Evolutionary conservation across 208 protist genomes (phyloP).

Genomic region (Vickermania ingenoplastis): DNA sequence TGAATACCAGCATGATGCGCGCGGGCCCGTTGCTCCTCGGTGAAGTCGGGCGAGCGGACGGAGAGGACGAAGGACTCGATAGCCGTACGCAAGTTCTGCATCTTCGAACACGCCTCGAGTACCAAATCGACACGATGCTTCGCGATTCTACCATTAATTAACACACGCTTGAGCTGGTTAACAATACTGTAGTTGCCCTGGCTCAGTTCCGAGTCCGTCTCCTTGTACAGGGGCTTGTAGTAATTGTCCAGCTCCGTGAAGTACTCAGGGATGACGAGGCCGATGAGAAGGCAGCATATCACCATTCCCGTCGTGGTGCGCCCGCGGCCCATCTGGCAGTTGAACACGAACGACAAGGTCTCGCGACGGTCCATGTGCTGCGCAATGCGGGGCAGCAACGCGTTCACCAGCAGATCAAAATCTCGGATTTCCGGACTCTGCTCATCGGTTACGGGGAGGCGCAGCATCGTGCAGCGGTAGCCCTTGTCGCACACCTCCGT

Average conservation of each 20-base stretch:
- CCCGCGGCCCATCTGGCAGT: slow-evolving; percentile 86
- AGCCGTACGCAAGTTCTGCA: slow-evolving; percentile 83
- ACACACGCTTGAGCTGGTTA: slow-evolving; percentile 70
- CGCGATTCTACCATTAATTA: slow-evolving; percentile 46
- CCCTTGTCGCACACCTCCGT: slow-evolving; percentile 41
- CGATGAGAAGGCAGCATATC: slow-evolving; percentile 78
- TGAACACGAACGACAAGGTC: slow-evolving; percentile 84
- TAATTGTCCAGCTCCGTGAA: slow-evolving; percentile 72
- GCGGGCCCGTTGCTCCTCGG: slow-evolving; percentile 57
- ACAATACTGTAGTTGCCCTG: slow-evolving; percentile 72
- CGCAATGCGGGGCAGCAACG: slow-evolving; percentile 60
- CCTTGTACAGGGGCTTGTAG: slow-evolving; percentile 53
- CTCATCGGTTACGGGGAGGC: slow-evolving; percentile 81
- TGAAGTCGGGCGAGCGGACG: slow-evolving; percentile 55
- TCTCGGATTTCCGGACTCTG: slow-evolving; percentile 70
- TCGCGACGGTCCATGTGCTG: slow-evolving; percentile 59
- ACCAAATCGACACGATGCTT: slow-evolving; percentile 79
- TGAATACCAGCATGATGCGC: slow-evolving; percentile 81
- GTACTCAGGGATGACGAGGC: slow-evolving; percentile 73
- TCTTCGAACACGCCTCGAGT: slow-evolving; percentile 73
- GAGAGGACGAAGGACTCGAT: slow-evolving; percentile 73
- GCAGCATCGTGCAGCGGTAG: slow-evolving; percentile 50
- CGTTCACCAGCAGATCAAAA: slow-evolving; percentile 63
- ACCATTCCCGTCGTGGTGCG: slow-evolving; percentile 88
- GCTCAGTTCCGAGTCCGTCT: slow-evolving; percentile 32